Conservation (phyloP, 441 rosid species). For the Pelargonium australe region DNA sequence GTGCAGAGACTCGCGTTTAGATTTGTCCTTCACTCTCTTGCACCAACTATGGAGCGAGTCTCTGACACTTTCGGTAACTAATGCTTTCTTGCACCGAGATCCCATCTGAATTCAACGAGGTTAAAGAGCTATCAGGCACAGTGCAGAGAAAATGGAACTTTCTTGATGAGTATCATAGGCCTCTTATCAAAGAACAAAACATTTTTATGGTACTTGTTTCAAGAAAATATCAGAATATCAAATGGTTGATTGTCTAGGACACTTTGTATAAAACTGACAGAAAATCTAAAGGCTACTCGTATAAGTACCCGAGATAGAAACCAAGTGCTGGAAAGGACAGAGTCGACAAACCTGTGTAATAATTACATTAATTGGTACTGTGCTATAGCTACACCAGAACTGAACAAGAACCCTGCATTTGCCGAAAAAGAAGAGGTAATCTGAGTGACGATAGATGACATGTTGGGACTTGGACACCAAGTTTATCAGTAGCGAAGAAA, state of each 20-base stretch:
- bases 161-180: neutral
- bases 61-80: conserved; percentile 77
- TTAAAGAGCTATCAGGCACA: neutral
- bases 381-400: conserved; percentile 93
- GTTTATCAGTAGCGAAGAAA: too few relatives aligned
- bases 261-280: too few relatives aligned
- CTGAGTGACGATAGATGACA: neutral
- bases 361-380: conserved; percentile 80
- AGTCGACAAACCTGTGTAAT: conserved; percentile 59
- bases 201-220: too few relatives aligned
- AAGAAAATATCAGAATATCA: conserved; percentile 11
- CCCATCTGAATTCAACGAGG: conserved; percentile 52
- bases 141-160: too few relatives aligned
- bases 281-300: too few relatives aligned
- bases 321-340: too few relatives aligned
- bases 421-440: neutral
- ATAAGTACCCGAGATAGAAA: too few relatives aligned
- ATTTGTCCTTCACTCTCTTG: conserved; percentile 53
- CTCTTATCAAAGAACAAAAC: too few relatives aligned
- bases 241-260: too few relatives aligned
- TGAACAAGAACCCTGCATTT: conserved; percentile 73
- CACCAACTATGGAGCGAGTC: conserved; percentile 96
- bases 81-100: conserved; percentile 65
- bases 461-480: neutral
- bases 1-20: conserved; percentile 41